Percentiles rank a stretch among this genome's conserved stretches.
Evolutionary conservation across 495 filamentous ascomycete genomes (phyloP).

Genomic region (Aspergillus bertholletiae): DNA sequence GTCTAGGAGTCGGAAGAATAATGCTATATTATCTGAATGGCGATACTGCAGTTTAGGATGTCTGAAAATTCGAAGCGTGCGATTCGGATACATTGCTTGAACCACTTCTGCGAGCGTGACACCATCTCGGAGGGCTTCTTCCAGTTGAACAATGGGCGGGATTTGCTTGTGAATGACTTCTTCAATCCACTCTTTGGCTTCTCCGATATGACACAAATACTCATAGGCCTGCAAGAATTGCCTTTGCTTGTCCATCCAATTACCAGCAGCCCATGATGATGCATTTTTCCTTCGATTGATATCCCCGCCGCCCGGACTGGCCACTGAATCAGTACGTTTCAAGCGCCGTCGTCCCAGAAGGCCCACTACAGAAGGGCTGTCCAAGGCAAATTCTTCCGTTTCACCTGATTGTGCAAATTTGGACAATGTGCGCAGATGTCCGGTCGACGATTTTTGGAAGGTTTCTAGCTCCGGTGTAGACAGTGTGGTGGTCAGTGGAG

Average conservation of each 20-base stretch:
- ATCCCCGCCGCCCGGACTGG: conserved; percentile 37
- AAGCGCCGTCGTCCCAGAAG: conserved; percentile 78
- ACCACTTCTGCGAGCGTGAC: conserved; percentile 97
- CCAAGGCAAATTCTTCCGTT: conserved; percentile 75
- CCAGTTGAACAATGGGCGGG: conserved; percentile 91
- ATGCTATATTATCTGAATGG: conserved; percentile 94
- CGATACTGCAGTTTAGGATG: conserved; percentile 83
- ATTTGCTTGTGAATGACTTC: conserved; percentile 85
- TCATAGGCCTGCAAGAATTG: conserved; percentile 98
- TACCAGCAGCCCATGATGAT: conserved; percentile 76
- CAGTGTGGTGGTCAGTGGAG: conserved; percentile 45
- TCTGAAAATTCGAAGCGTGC: conserved; percentile 77
- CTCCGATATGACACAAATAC: conserved; percentile 98
- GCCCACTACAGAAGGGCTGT: conserved; percentile 79
- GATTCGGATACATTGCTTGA: conserved; percentile 76
- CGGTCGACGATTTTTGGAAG: conserved; percentile 78
- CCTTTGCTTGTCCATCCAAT: conserved; percentile 98
- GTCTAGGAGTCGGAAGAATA: conserved; percentile 89
- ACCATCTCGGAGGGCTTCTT: conserved; percentile 89
- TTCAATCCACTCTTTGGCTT: conserved; percentile 99
- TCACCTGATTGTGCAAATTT: conserved; percentile 73
- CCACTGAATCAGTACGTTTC: conserved; percentile 66
- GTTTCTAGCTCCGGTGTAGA: conserved; percentile 69
- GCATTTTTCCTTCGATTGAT: conserved; percentile 47
- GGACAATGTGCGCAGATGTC: conserved; percentile 85